These are phyloP conservation scores for Xylaria curta DNA, from an alignment of 495 filamentous ascomycete genomes.

Conservation along the genomic window DNA sequence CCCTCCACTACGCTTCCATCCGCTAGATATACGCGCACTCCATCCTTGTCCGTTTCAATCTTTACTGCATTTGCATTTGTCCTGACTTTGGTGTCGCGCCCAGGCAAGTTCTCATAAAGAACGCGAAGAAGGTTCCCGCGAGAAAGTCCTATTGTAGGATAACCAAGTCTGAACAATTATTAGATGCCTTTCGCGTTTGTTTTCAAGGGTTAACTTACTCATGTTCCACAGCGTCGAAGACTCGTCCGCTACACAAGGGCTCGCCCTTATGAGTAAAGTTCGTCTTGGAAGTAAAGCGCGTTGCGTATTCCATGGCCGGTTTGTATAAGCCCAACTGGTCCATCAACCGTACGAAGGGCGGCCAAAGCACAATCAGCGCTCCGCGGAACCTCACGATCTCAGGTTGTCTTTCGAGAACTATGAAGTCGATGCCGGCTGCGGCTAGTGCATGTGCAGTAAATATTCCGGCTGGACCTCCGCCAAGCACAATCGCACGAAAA, in stretches of 20 bases:
- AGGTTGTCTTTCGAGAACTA: constrained; percentile 52
- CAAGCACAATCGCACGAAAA: constrained; percentile 58
- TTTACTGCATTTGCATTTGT: constrained; percentile 35
- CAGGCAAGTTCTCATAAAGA: constrained; percentile 43
- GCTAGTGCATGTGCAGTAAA: constrained; percentile 53
- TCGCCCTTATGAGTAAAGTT: constrained; percentile 26
- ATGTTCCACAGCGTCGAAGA: constrained; percentile 25
- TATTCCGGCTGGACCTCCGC: constrained; percentile 57
- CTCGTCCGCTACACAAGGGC: background rate
- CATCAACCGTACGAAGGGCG: constrained; percentile 38
- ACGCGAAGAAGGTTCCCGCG: constrained; percentile 41
- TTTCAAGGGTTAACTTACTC: constrained; percentile 23
- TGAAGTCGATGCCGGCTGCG: constrained; percentile 51
- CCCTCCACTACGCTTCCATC: constrained; percentile 51
- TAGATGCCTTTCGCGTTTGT: background rate
- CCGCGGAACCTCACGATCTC: constrained; percentile 50
- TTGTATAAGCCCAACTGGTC: constrained; percentile 50
- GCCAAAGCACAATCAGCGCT: constrained; percentile 39
- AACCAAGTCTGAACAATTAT: constrained; percentile 18
- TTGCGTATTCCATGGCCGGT: constrained; percentile 20
- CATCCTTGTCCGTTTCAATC: constrained; percentile 36
- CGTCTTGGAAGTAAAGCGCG: constrained; percentile 7
- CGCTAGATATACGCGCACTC: constrained; percentile 40
- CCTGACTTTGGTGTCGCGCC: constrained; percentile 37
- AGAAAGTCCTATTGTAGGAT: constrained; percentile 36